Evolutionary conservation across 129 eudicot genomes (phyloP), one percentile per base, ranked within the genome.

Genomic region (Sambucus nigra): DNA sequence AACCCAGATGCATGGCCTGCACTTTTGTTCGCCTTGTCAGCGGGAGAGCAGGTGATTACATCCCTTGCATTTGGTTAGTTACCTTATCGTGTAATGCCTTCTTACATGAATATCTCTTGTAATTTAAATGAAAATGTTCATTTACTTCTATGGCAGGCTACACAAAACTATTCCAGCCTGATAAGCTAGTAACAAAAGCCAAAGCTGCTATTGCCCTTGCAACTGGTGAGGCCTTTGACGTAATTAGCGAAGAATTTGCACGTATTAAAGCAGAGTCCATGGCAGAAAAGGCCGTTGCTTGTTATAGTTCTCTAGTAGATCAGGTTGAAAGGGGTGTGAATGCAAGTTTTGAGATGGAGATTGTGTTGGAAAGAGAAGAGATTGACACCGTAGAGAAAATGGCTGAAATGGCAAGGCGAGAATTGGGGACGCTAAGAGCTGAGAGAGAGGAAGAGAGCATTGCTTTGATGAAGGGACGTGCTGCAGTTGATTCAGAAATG

Each of bases 1-100:
- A 52, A 85, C 65, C 89, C 82, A 32, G 95, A 81, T 80, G 95
- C 98, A 63, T 91, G 95, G 78, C 98, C 98, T 53, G 94, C 98
- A 67, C 88, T 91, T 29, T 75, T 72, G 24, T 81, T 94, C 38
- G 98, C 85, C 68, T 60, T 91, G 35, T 72, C 95, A 57, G 75
- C 95, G 16, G 94, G 87, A 55, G 98, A 91, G 53, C 78, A 81
- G 40, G 95, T 94, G 33, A 85, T 91, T 45, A 46, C 74, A 20
- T 77, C 89, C 75, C 84, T 81, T 62, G 94, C 98, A 66, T 82
- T 91, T 53, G 98, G 98, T 91, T 47, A 50, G 86, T 48, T 69
- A 17, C 31, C 7, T 13, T 38, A 49, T 59, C 55, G 5, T 64
- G 14, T 40, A 23, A 32, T 25, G 12, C 44, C 40, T 50, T 18